Base-by-base conservation (phyloP, 257 asterid species). In the Hygrophila difformis region DNA sequence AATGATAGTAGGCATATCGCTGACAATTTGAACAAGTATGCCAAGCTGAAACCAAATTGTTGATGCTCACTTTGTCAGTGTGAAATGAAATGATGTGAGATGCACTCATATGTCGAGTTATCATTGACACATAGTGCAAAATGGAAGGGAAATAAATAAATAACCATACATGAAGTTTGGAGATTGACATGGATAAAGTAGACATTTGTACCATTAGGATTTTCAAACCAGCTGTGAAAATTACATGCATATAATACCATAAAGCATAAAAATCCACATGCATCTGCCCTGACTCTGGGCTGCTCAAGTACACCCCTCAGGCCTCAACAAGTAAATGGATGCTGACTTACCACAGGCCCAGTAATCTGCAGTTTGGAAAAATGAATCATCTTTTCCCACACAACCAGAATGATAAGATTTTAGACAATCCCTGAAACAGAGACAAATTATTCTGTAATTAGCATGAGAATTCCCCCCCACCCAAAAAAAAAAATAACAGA, bases 381-480 rank as follows among this genome's bases (percentile, higher is more conserved):
- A 68, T 2, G 87, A 69, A 8, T 53, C 65, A 5, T 63, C 77
- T 70, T 74, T 72, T 21, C 23, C 73, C 60, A 79, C 76, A 18
- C 97, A 88, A 15, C 12, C 3, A 35, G 71, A 74, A 59, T 88
- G 97, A 51, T 76, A 88, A 26, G 93, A 65, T 67, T 88, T 88
- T 41, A 62, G 49, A 56, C 97, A 88, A 8, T 81, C 45, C 76
- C 97, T 88, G 89, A 67, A 59, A 69, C 17, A 49, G 13, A 38
- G 63, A 40, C 18, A 20, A 44, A 41, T 44, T 26, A 49, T 23
- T 15, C n/a, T n/a, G n/a, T n/a, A n/a, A n/a, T n/a, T n/a, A n/a
- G n/a, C n/a, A n/a, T n/a, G n/a, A n/a, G n/a, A n/a, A n/a, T n/a
- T n/a, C n/a, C n/a, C n/a, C n/a, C n/a, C n/a, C n/a, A n/a, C n/a